These are phyloP conservation scores for Solanum dulcamara DNA, from an alignment of 257 asterid species.

Conservation along the genomic window DNA sequence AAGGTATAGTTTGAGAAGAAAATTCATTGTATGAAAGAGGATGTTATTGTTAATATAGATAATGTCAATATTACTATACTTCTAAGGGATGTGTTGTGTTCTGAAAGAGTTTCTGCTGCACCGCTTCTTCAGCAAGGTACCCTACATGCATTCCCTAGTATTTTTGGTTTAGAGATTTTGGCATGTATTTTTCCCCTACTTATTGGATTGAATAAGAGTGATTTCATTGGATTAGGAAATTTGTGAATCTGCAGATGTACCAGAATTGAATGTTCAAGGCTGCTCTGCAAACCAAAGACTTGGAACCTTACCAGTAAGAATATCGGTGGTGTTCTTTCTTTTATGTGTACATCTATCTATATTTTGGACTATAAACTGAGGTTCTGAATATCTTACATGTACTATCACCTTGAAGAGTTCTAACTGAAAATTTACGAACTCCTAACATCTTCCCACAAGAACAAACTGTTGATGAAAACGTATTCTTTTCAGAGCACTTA, in stretches of 20 bases:
- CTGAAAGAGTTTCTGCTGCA: constrained; percentile 61
- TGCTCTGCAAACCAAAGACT: too few relatives aligned
- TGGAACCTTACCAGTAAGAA: too few relatives aligned
- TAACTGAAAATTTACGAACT: too few relatives aligned
- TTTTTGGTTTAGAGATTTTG: background rate
- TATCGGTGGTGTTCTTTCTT: too few relatives aligned
- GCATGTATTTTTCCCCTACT: background rate
- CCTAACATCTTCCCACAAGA: too few relatives aligned
- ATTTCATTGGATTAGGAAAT: constrained; percentile 44
- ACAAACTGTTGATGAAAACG: too few relatives aligned
- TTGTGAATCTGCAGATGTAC: constrained; percentile 51
- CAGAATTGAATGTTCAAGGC: constrained; percentile 39
- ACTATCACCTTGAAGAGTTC: too few relatives aligned
- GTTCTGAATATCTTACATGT: too few relatives aligned
- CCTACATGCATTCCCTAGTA: background rate
- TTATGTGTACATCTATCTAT: too few relatives aligned
- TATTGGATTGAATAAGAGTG: background rate
- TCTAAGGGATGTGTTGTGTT: constrained; percentile 71
- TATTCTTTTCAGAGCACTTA: too few relatives aligned
- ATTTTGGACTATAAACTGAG: too few relatives aligned
- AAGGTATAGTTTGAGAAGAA: constrained; percentile 42
- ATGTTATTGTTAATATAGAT: constrained; percentile 28
- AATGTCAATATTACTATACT: constrained; percentile 76
- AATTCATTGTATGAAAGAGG: background rate
- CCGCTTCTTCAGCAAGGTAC: constrained; percentile 89